These are phyloP conservation scores for Aureoboletus auriporus DNA, from an alignment of 768 basidiomycete genomes.

Conservation along the genomic window DNA sequence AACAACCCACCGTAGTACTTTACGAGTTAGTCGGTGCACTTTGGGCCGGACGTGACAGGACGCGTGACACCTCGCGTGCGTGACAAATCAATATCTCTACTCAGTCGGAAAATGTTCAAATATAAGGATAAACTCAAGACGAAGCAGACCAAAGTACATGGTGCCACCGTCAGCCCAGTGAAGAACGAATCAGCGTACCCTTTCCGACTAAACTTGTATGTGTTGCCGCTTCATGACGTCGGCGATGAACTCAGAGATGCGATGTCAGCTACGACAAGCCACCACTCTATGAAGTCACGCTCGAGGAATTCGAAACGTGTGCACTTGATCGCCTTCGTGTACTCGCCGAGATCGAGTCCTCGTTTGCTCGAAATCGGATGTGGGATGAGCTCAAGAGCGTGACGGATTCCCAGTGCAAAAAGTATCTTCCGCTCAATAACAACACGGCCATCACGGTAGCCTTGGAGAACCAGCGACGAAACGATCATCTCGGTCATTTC, in stretches of 20 bases:
- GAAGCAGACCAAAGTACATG: background rate
- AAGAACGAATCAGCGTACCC: conserved; percentile 43
- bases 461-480: conserved; percentile 61
- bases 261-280: conserved; percentile 79
- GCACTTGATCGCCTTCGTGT: conserved; percentile 86
- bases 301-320: conserved; percentile 92
- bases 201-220: conserved; percentile 76
- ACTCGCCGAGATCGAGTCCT: conserved; percentile 88
- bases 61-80: conserved; percentile 27
- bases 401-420: conserved; percentile 58
- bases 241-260: conserved; percentile 4
- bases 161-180: background rate
- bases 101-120: conserved; percentile 16
- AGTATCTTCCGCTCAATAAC: conserved; percentile 70
- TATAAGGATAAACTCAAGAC: conserved; percentile 7
- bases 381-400: conserved; percentile 72
- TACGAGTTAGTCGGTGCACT: too few species aligned
- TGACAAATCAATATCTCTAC: conserved; percentile 2
- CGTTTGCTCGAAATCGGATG: conserved; percentile 76
- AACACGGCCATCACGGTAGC: conserved; percentile 47
- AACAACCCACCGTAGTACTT: too few species aligned
- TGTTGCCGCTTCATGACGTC: conserved; percentile 6
- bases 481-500: conserved; percentile 90
- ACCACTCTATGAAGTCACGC: conserved; percentile 81
- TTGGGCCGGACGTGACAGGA: conserved; percentile 9